Conservation (phyloP, 805 yeast genomes). For the Spathaspora sp. region DNA sequence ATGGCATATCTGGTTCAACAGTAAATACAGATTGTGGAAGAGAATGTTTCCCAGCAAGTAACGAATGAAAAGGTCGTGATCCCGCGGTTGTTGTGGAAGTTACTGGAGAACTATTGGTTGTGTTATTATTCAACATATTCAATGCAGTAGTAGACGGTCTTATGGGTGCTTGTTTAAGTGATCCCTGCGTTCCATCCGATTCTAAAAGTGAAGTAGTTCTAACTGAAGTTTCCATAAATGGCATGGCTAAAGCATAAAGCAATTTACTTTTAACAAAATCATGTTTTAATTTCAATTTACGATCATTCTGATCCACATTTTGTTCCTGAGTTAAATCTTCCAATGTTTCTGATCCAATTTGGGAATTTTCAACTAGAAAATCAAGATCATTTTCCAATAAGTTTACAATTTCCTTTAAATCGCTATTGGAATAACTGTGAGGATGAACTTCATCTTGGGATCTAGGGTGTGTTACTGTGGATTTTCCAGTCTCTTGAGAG, state of each 20-base stretch:
- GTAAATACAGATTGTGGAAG: conserved; percentile 85
- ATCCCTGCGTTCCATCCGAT: conserved; percentile 8
- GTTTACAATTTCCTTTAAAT: conserved; percentile 46
- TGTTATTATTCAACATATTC: conserved; percentile 17
- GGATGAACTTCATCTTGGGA: neutral
- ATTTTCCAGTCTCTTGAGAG: neutral
- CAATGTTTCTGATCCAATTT: conserved; percentile 46
- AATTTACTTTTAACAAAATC: conserved; percentile 43
- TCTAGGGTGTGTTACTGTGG: neutral
- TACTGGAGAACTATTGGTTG: conserved; percentile 1
- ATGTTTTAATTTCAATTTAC: conserved; percentile 30
- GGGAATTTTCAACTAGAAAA: conserved; percentile 24
- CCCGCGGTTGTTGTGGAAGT: conserved; percentile 1
- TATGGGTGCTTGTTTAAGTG: conserved; percentile 9
- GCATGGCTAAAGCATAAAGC: conserved; percentile 64
- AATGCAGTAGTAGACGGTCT: conserved; percentile 32
- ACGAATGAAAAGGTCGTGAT: conserved; percentile 53
- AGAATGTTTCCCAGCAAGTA: conserved; percentile 66
- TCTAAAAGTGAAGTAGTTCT: conserved; percentile 21
- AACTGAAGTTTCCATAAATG: conserved; percentile 47
- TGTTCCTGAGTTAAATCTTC: conserved; percentile 46
- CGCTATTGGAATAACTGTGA: conserved; percentile 30
- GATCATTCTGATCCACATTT: conserved; percentile 19
- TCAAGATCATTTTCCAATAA: conserved; percentile 40
- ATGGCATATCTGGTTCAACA: conserved; percentile 68